Evolutionary conservation across 2,329 filamentous ascomycete genomes (phyloP).

Genomic region (Curvularia spicifera): DNA sequence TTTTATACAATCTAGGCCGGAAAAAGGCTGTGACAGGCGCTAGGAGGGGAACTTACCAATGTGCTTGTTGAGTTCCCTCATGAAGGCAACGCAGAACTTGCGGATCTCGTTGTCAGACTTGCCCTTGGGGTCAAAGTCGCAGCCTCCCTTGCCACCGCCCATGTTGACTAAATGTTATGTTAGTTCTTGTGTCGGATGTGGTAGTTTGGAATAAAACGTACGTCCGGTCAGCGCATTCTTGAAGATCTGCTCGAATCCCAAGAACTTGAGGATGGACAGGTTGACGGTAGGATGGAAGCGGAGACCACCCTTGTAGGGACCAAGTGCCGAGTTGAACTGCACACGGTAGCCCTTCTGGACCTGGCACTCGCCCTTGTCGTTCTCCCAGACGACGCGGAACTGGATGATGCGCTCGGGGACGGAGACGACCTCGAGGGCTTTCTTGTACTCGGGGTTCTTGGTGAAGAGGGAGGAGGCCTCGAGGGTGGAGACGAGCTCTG

Average conservation of each 20-base stretch:
- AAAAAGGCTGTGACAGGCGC: slow-evolving; percentile 10
- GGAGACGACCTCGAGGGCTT: slow-evolving; percentile 83
- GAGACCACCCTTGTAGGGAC: slow-evolving; percentile 97
- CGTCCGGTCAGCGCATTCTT: slow-evolving; percentile 97
- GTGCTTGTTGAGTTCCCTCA: slow-evolving; percentile 93
- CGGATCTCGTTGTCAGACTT: slow-evolving; percentile 98
- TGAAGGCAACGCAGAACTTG: slow-evolving; percentile 94
- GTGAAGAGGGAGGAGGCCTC: slow-evolving; percentile 92
- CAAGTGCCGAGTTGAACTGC: slow-evolving; percentile 97
- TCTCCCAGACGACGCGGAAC: slow-evolving; percentile 97
- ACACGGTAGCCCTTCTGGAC: slow-evolving; percentile 96
- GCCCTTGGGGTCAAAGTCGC: slow-evolving; percentile 99
- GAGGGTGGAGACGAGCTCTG: slow-evolving; percentile 93
- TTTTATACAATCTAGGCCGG: slow-evolving; percentile 4
- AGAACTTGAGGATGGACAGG: slow-evolving; percentile 83
- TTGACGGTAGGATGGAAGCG: slow-evolving; percentile 92
- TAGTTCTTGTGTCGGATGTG: slow-evolving; percentile 8
- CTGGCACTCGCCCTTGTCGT: slow-evolving; percentile 86
- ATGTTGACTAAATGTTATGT: slow-evolving; percentile 70
- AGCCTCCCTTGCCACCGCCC: slow-evolving; percentile 96
- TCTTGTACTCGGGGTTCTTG: slow-evolving; percentile 93
- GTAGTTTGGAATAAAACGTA: slow-evolving; percentile 57
- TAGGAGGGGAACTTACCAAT: slow-evolving; percentile 59
- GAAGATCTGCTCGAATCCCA: slow-evolving; percentile 99
- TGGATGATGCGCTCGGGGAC: slow-evolving; percentile 95